Percentiles rank a stretch among this genome's conserved stretches.
Evolutionary conservation across 345 rosid species (phyloP).

Genomic region (Hypericum androsaemum): DNA sequence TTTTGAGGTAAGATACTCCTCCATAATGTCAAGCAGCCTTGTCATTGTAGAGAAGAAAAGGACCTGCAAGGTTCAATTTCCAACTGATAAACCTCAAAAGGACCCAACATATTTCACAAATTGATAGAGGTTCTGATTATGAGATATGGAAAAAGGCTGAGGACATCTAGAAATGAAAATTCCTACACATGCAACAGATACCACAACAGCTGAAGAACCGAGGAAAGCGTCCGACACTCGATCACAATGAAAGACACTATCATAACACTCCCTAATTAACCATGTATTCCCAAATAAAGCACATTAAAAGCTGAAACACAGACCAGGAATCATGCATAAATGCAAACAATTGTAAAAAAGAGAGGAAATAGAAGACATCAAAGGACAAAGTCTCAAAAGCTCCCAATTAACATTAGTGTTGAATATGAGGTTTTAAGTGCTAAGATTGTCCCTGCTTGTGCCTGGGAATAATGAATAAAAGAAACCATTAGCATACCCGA

Average conservation of each 20-base stretch:
- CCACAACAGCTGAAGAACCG: too few species aligned
- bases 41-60: slow-evolving; percentile 98
- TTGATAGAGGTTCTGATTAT: too few species aligned
- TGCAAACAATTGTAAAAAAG: neutral
- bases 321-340: neutral
- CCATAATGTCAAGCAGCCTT: slow-evolving; percentile 92
- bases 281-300: too few species aligned
- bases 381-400: neutral
- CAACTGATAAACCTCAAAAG: neutral
- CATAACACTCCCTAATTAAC: too few species aligned
- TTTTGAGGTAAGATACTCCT: slow-evolving; percentile 67
- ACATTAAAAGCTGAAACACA: too few species aligned
- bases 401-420: too few species aligned
- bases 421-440: too few species aligned
- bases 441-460: neutral
- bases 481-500: slow-evolving; percentile 43
- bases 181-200: too few species aligned
- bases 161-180: too few species aligned
- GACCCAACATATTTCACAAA: neutral
- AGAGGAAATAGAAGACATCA: neutral
- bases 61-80: slow-evolving; percentile 39
- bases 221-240: too few species aligned
- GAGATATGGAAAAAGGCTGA: too few species aligned
- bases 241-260: too few species aligned
- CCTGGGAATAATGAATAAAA: slow-evolving; percentile 8